Conservation (phyloP, 2,329 filamentous ascomycete genomes). For the Tolypocladium capitatum region DNA sequence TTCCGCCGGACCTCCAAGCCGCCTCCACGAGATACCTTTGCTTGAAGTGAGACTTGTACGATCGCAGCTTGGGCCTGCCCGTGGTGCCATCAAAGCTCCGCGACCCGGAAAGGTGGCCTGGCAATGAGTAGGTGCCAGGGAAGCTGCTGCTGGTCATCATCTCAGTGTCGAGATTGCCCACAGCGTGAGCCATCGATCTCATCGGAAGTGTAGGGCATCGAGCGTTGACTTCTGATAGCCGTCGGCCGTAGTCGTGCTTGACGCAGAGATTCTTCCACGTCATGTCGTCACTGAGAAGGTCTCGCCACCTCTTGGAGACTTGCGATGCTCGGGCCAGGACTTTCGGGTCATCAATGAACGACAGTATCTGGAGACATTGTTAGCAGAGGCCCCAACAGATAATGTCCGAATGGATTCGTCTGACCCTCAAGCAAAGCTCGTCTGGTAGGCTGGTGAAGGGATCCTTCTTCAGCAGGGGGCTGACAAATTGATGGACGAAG, state of each 20-base stretch:
- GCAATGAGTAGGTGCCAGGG: slow-evolving; percentile 27
- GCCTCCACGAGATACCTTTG: slow-evolving; percentile 94
- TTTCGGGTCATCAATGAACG: slow-evolving; percentile 93
- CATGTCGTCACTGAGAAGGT: slow-evolving; percentile 88
- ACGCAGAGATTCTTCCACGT: slow-evolving; percentile 97
- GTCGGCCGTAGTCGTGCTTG: slow-evolving; percentile 74
- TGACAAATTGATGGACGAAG: slow-evolving; percentile 93
- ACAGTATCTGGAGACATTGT: slow-evolving; percentile 55
- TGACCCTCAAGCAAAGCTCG: slow-evolving; percentile 78
- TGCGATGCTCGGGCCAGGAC: slow-evolving; percentile 87
- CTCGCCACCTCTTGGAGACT: slow-evolving; percentile 89
- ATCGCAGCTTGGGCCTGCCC: slow-evolving; percentile 52
- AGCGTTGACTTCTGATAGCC: slow-evolving; percentile 37
- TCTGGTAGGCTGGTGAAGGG: slow-evolving; percentile 86
- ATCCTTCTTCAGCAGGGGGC: slow-evolving; percentile 87
- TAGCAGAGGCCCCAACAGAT: not conserved
- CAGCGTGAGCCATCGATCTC: slow-evolving; percentile 16
- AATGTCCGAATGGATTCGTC: slow-evolving; percentile 14
- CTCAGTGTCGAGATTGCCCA: slow-evolving; percentile 22
- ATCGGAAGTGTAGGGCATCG: slow-evolving; percentile 16
- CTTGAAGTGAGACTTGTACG: slow-evolving; percentile 95
- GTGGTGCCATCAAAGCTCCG: slow-evolving; percentile 42
- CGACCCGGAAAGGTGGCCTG: slow-evolving; percentile 23
- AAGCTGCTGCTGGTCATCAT: slow-evolving; percentile 26
- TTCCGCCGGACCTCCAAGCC: slow-evolving; percentile 88